Percentiles rank a stretch among this genome's conserved stretches.
These are phyloP conservation scores for Saksenaea vasiformis DNA, from an alignment of 371 early-diverging fungal species.

Conservation along the genomic window DNA sequence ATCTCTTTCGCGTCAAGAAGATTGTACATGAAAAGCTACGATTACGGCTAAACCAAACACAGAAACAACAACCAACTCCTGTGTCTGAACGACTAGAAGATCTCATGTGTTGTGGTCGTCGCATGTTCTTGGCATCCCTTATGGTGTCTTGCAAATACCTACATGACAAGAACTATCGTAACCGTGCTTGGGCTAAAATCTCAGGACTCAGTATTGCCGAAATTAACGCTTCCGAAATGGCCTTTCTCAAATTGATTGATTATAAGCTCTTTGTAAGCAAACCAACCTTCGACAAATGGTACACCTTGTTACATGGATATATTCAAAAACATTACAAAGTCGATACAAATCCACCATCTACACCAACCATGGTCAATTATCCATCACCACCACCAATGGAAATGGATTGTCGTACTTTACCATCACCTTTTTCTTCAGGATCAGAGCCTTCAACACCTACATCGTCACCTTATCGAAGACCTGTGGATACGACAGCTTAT, in stretches of 20 bases:
- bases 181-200: conserved; percentile 74
- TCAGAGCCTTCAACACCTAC: neutral
- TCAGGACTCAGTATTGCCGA: conserved; percentile 65
- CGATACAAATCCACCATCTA: neutral
- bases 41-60: conserved; percentile 1
- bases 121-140: conserved; percentile 72
- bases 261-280: conserved; percentile 69
- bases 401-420: neutral
- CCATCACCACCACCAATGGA: conserved; percentile 1
- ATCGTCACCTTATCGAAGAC: neutral
- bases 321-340: conserved; percentile 14
- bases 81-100: conserved; percentile 24
- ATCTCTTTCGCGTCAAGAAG: conserved; percentile 53
- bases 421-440: neutral
- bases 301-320: conserved; percentile 54
- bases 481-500: neutral
- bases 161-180: conserved; percentile 70
- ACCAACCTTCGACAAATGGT: conserved; percentile 66
- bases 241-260: conserved; percentile 67
- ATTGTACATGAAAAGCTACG: conserved; percentile 35
- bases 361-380: neutral
- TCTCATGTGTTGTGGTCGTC: conserved; percentile 62
- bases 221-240: conserved; percentile 72
- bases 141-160: conserved; percentile 74
- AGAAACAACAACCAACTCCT: conserved; percentile 8